These are phyloP conservation scores for Diaporthe vexans DNA, from an alignment of 2,329 filamentous ascomycete species.

Conservation along the genomic window DNA sequence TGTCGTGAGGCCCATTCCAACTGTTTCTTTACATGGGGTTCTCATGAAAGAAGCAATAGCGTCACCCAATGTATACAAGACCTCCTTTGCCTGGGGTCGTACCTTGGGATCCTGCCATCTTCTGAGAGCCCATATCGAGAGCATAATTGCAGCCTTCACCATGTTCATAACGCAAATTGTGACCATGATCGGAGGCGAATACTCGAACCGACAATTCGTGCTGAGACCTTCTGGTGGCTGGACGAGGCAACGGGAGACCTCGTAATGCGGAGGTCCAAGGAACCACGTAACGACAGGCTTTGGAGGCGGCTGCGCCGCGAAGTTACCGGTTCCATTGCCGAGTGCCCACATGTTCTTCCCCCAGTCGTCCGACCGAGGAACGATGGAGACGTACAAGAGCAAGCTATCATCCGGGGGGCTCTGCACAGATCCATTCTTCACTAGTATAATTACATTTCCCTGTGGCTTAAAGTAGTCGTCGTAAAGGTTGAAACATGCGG, in stretches of 20 bases:
- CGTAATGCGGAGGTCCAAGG: neutral
- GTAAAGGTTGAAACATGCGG: constrained; percentile 4
- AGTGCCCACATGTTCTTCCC: neutral
- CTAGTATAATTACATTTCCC: neutral
- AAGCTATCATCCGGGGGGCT: neutral
- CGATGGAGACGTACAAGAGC: constrained; percentile 4
- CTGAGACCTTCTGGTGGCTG: neutral
- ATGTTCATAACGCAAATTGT: neutral
- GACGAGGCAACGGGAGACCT: neutral
- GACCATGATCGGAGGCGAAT: neutral
- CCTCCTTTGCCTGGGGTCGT: neutral
- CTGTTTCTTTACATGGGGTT: neutral
- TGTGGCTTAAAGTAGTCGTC: neutral
- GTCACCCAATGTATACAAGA: constrained; percentile 1
- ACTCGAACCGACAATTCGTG: neutral
- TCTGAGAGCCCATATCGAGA: neutral
- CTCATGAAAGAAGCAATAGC: constrained; percentile 11
- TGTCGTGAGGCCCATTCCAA: neutral
- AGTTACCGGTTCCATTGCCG: neutral
- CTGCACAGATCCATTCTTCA: neutral
- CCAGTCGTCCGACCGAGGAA: constrained; percentile 2
- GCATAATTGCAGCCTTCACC: constrained; percentile 1
- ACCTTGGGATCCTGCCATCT: constrained; percentile 1
- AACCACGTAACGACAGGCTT: neutral
- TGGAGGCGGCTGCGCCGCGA: neutral